Base-by-base conservation (phyloP, 345 rosid species). In the Hibiscus syriacus region DNA sequence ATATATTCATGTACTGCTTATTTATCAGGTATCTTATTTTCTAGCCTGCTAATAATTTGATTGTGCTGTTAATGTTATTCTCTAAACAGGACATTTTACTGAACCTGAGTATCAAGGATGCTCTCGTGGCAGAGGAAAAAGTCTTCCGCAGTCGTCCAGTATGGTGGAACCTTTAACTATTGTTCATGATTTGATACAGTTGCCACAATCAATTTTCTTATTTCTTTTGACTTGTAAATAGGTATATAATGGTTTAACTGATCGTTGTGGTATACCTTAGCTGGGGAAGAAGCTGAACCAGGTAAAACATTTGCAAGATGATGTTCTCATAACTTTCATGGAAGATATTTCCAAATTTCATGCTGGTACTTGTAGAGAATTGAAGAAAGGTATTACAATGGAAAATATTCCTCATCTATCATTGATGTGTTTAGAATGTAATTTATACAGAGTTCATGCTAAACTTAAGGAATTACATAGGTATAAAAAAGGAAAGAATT, bases 211-310 rank as follows among this genome's bases (percentile, higher is more conserved):
- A 0, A 64, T 52, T n/a, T 73, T 22, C 53, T 25, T 23, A 59
- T 38, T 39, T 67, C 9, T 50, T 53, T 55, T 65, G 7, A 38
- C 16, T 60, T 4, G 25, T 19, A 49, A 23, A 55, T 54, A 93
- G 97, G 90, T 81, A 49, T 93, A 93, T 79, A 89, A 76, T 64
- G 84, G 87, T 78, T 79, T 93, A 25, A 83, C 85, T 25, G 98
- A 90, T 80, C 88, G 91, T 19, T 88, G 94, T 86, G 97, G 98
- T 48, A 80, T 90, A 74, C 94, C 98, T 69, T 94, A 93, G 70
- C 60, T 90, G 78, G 98, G 96, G 49, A 93, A 90, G 83, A 93
- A 89, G 77, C 79, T 93, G 83, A 93, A 93, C 74, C 96, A 88
- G 92, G 98, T 90, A 82, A 52, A 54, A 55, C 20, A n/a, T 59